Percentiles rank a stretch among this genome's conserved stretches.
These are phyloP conservation scores for Thymus quinquecostatus DNA, from an alignment of 257 asterid species.

Conservation along the genomic window DNA sequence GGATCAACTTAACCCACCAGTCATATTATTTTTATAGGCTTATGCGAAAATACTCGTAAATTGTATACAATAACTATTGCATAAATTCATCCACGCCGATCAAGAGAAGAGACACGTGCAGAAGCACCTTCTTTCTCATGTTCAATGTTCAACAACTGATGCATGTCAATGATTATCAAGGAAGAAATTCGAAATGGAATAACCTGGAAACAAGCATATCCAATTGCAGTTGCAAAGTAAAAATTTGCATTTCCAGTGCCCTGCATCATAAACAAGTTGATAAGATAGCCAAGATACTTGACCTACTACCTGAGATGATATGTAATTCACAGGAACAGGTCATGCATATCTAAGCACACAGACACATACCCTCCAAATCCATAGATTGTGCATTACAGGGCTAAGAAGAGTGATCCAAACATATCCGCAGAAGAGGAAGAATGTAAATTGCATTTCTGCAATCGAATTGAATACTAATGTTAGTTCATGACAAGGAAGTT, in stretches of 20 bases:
- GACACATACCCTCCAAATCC: constrained; percentile 98
- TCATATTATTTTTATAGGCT: background rate
- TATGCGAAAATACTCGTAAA: background rate
- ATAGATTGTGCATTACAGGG: constrained; percentile 98
- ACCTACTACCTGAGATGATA: constrained; percentile 11
- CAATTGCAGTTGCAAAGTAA: constrained; percentile 94
- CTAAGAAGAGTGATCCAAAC: constrained; percentile 89
- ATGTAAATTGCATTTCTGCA: constrained; percentile 90
- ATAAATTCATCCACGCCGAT: background rate
- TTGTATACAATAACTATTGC: constrained; percentile 8
- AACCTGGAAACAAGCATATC: constrained; percentile 96
- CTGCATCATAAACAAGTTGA: constrained; percentile 48
- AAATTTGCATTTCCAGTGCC: constrained; percentile 99
- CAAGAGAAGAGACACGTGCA: background rate
- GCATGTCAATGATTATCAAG: constrained; percentile 7
- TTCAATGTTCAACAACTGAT: background rate
- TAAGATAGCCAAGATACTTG: constrained; percentile 14
- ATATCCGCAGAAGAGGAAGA: constrained; percentile 91
- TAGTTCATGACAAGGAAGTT: constrained; percentile 23
- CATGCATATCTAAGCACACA: constrained; percentile 25
- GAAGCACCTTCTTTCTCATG: constrained; percentile 2
- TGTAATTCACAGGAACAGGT: constrained; percentile 16
- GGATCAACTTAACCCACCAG: background rate
- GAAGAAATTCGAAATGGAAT: constrained; percentile 24
- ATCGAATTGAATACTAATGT: constrained; percentile 27